Evolutionary conservation across 2,329 filamentous ascomycete genomes (phyloP), one percentile per base, ranked within the genome.

Genomic region (Niveomyces coronatus): DNA sequence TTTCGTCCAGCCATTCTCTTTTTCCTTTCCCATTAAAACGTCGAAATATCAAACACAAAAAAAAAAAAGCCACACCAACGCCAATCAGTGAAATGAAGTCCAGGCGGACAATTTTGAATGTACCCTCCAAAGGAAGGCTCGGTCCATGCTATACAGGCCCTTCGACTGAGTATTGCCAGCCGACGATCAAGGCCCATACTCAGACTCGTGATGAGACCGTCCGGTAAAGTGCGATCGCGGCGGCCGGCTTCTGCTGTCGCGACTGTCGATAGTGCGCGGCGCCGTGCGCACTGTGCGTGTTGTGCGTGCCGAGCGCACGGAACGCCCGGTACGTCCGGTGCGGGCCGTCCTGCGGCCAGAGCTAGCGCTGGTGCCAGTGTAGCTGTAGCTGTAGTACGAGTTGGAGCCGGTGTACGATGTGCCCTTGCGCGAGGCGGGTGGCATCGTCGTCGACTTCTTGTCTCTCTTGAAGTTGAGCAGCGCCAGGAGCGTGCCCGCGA

Each of bases 401-500:
- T 71, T n/a, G n/a, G n/a, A n/a, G n/a, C n/a, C 70, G 53, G 61
- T 68, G 57, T 71, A 71, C 54, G 61, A 61, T 41, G 53, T 45
- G 27, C 60, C 50, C 49, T 63, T 63, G 44, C 52, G 56, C 30
- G 37, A 33, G 9, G 31, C 23, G n/a, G n/a, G n/a, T n/a, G n/a
- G n/a, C n/a, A n/a, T n/a, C n/a, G n/a, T n/a, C n/a, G n/a, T n/a
- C 41, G 54, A 53, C 39, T 64, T 62, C 50, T 61, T 57, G 56
- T 69, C 69, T 45, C 70, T 63, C 52, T 71, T 64, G 44, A 77
- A 51, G 43, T 74, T 74, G 45, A 78, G 64, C 40, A 78, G 56
- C 30, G 70, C 61, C 42, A 69, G 59, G 42, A 77, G 48, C 4
- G 70, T 70, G n/a, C 66, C 64, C 13, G 66, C 63, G 14, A 62